Evolutionary conservation across 2,329 filamentous ascomycete genomes (phyloP).

Genomic region (Pyrenochaeta sp.): DNA sequence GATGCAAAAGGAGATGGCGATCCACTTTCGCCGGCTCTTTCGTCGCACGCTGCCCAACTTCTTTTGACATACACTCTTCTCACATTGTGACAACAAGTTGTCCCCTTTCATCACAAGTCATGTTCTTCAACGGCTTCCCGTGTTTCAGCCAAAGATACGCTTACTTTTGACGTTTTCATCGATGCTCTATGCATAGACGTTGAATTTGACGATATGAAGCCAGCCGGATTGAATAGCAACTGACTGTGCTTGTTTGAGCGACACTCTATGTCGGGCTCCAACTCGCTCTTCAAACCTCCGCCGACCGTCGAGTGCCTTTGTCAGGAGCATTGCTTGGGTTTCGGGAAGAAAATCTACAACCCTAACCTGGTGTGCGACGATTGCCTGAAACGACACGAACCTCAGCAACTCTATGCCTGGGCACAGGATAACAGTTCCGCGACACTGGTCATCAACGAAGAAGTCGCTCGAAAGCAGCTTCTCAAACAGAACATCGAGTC

Average conservation of each 20-base stretch:
- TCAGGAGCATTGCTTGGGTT: slow-evolving; percentile 30
- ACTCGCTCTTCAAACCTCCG: slow-evolving; percentile 29
- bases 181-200: slow-evolving; percentile 21
- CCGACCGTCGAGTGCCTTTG: slow-evolving; percentile 32
- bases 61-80: slow-evolving; percentile 2
- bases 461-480: slow-evolving; percentile 25
- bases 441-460: slow-evolving; percentile 23
- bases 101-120: not conserved
- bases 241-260: slow-evolving; percentile 18
- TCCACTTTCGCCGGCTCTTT: slow-evolving; percentile 13
- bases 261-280: slow-evolving; percentile 23
- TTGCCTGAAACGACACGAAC: slow-evolving; percentile 35
- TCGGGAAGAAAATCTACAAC: slow-evolving; percentile 33
- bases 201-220: slow-evolving; percentile 20
- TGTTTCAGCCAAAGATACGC: too few species aligned
- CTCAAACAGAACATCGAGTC: slow-evolving; percentile 33
- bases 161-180: slow-evolving; percentile 11
- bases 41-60: slow-evolving; percentile 1
- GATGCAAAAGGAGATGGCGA: slow-evolving; percentile 12
- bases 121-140: too few species aligned
- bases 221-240: not conserved
- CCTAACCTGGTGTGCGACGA: slow-evolving; percentile 27
- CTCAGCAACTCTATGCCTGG: slow-evolving; percentile 29
- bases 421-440: slow-evolving; percentile 21
- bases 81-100: not conserved